A percentile compares a stretch with the other conserved stretches of the same genome.
These are phyloP conservation scores for Scheffersomyces insectosa DNA, from an alignment of 1,139 yeast genomes.

Conservation along the genomic window DNA sequence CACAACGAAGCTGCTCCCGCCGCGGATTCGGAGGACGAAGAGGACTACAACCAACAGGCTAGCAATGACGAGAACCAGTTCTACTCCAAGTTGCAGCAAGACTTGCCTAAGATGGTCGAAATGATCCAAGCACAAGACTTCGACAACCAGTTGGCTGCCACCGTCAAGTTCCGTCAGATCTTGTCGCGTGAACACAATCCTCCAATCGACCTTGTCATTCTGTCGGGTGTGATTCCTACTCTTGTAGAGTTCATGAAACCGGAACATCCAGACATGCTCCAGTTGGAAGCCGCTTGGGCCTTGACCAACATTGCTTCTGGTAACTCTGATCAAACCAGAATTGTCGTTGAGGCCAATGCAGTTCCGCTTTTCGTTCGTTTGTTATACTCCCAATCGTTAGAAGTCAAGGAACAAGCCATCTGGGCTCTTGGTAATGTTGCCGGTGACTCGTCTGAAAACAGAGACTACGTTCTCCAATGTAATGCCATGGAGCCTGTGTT, in stretches of 20 bases:
- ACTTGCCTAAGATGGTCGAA: slow-evolving; percentile 83
- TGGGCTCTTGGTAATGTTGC: slow-evolving; percentile 99
- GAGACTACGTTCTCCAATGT: slow-evolving; percentile 83
- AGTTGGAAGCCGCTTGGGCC: slow-evolving; percentile 99
- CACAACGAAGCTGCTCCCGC: slow-evolving; percentile 26
- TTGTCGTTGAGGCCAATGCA: slow-evolving; percentile 91
- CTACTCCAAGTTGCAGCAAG: slow-evolving; percentile 63
- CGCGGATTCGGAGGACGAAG: slow-evolving; percentile 48
- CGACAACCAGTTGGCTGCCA: slow-evolving; percentile 83
- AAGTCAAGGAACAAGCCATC: slow-evolving; percentile 96
- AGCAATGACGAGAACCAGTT: slow-evolving; percentile 50
- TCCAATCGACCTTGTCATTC: slow-evolving; percentile 93
- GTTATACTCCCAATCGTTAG: slow-evolving; percentile 76
- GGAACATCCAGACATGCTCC: slow-evolving; percentile 80
- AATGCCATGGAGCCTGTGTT: slow-evolving; percentile 91
- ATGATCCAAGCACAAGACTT: slow-evolving; percentile 76
- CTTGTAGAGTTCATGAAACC: slow-evolving; percentile 84
- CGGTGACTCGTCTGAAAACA: slow-evolving; percentile 87
- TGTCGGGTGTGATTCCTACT: slow-evolving; percentile 89
- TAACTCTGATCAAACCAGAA: slow-evolving; percentile 80
- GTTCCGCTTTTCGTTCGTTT: slow-evolving; percentile 88
- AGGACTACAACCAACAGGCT: slow-evolving; percentile 42
- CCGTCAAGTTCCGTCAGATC: slow-evolving; percentile 90
- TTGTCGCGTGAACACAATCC: slow-evolving; percentile 94
- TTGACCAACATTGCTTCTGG: slow-evolving; percentile 98